Evolutionary conservation across 768 basidiomycete species (phyloP).

Genomic region (Naganishia vaughanmartiniae): DNA sequence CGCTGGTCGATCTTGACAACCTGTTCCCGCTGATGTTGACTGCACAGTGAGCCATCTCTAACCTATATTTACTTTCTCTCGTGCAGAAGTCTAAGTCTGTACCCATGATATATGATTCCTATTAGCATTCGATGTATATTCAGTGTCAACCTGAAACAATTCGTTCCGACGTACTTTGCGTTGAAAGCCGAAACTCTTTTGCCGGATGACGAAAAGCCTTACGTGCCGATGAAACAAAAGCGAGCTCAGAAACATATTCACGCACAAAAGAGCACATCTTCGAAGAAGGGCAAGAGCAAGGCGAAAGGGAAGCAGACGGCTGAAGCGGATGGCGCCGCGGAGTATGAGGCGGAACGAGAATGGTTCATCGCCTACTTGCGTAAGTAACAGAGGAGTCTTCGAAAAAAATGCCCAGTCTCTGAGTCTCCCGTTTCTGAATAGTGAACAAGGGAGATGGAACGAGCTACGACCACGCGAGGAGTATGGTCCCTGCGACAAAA

Average conservation of each 20-base stretch:
- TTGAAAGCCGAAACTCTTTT: constrained; percentile 53
- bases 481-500: constrained; percentile 55
- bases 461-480: constrained; percentile 54
- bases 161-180: constrained; percentile 65
- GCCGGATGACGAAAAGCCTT: constrained; percentile 42
- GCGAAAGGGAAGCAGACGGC: constrained; percentile 12
- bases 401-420: constrained; percentile 30
- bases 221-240: constrained; percentile 35
- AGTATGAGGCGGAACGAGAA: constrained; percentile 43
- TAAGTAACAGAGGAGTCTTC: constrained; percentile 40
- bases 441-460: constrained; percentile 47
- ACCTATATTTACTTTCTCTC: constrained; percentile 39
- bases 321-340: neutral
- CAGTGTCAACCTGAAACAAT: constrained; percentile 55
- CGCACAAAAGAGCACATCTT: constrained; percentile 43
- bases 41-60: constrained; percentile 29
- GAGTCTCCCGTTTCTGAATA: constrained; percentile 29
- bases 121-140: constrained; percentile 61
- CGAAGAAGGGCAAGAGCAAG: constrained; percentile 46
- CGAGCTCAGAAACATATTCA: constrained; percentile 55
- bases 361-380: constrained; percentile 57
- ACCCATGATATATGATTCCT: constrained; percentile 59
- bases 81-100: constrained; percentile 55
- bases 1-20: constrained; percentile 61
- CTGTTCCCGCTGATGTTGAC: constrained; percentile 38